Base-by-base conservation (phyloP, 176 grass and related monocot genomes). In the Tillandsia leiboldiana region DNA sequence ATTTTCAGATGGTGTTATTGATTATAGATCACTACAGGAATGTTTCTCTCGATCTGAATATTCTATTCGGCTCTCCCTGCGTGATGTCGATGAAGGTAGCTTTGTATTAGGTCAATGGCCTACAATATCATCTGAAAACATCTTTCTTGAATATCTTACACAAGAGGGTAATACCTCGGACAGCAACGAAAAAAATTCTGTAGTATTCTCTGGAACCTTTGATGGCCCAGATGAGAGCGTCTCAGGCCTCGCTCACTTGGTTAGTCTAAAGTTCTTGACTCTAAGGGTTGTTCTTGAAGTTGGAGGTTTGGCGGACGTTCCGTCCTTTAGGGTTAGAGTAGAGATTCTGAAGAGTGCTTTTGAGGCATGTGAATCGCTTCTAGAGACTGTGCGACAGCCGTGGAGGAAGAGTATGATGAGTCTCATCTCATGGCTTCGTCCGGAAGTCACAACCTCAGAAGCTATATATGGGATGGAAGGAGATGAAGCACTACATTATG, bases 401-500 rank as follows among this genome's bases (percentile, higher is more conserved):
- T 90, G 93, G 89, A 88, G 83, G 69, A 96, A 87, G 77, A 96
- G 89, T 66, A 79, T 92, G 86, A 83, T 92, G 89, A 92, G 90
- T 81, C 69, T 83, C 13, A 83, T 96, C 86, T 73, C 79, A 51
- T 96, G 92, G 92, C 72, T 96, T 62, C 83, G 82, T 56, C 89
- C 89, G 27, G 93, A 96, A 69, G 81, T 90, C 50, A 83, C 71
- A 27, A 87, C 81, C 8, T 87, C 83, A 6, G 76, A 90, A 78
- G 67, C 61, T 14, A 83, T 90, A 73, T 96, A 96, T 74, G 84
- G 86, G 65, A 51, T 57, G 64, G 73, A 74, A 66, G 51, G 29
- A 67, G 67, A 77, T 61, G 52, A 49, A 66, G 50, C 65, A 10
- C 57, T 67, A 2, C 33, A 50, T 17, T 76, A 87, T 33, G 86